Percentiles rank a stretch among this genome's conserved stretches.
Evolutionary conservation across 2,329 filamentous ascomycete species (phyloP).

Genomic region (Alternaria hordeiaustralica): DNA sequence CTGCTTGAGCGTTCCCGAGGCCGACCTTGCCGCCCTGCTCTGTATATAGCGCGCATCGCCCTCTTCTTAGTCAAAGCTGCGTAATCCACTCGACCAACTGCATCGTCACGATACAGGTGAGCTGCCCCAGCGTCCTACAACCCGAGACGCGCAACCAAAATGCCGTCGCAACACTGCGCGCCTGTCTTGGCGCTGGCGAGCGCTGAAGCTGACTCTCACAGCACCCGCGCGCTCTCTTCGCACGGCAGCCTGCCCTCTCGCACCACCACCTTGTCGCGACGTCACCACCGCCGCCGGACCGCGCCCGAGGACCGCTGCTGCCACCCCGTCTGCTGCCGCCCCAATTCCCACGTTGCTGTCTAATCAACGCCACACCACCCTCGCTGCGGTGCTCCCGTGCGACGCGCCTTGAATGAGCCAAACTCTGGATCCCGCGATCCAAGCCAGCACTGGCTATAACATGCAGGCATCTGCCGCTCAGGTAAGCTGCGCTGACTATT

Average conservation of each 20-base stretch:
- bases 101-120: conserved; percentile 29
- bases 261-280: conserved; percentile 10
- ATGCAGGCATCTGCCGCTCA: conserved; percentile 57
- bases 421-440: conserved; percentile 44
- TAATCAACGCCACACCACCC: conserved; percentile 14
- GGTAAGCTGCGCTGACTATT: conserved; percentile 56
- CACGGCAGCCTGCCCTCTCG: conserved; percentile 7
- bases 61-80: conserved; percentile 29
- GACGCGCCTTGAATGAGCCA: conserved; percentile 28
- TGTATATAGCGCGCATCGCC: conserved; percentile 17
- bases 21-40: conserved; percentile 9
- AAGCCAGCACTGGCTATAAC: conserved; percentile 36
- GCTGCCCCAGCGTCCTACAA: conserved; percentile 12
- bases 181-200: conserved; percentile 5
- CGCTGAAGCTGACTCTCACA: conserved; percentile 19
- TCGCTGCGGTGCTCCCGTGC: background rate
- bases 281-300: conserved; percentile 11
- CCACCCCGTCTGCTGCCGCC: background rate
- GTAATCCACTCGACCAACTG: conserved; percentile 27
- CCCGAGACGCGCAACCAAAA: conserved; percentile 10
- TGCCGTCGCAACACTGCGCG: conserved; percentile 16
- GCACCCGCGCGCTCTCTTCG: conserved; percentile 6
- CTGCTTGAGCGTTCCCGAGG: conserved; percentile 7
- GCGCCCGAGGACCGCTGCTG: background rate
- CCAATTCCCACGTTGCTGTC: conserved; percentile 7